phyloP scores from a whole-genome alignment of 1,139 yeast genomes.

The Scheffersomyces titani region DNA sequence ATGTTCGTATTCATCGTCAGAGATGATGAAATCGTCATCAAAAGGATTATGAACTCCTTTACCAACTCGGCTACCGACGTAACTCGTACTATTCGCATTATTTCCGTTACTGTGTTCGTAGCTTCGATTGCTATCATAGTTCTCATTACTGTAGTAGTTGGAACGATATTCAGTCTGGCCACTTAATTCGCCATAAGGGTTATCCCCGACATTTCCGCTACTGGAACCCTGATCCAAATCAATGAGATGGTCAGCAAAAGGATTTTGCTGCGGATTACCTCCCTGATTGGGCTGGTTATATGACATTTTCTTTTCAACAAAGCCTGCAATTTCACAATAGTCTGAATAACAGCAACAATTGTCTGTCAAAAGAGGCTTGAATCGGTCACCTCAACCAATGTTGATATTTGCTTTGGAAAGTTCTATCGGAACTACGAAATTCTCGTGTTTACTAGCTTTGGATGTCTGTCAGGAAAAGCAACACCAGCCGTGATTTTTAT shows the following conservation, averaged over 20 bases:
- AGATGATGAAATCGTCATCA: slow-evolving; percentile 35
- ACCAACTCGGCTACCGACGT: neutral
- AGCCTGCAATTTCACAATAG: neutral
- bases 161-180: slow-evolving; percentile 11
- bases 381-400: neutral
- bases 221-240: slow-evolving; percentile 26
- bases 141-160: slow-evolving; percentile 4
- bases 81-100: neutral
- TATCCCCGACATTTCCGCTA: slow-evolving; percentile 4
- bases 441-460: neutral
- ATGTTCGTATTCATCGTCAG: slow-evolving; percentile 33
- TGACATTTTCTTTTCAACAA: neutral
- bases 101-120: neutral
- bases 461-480: neutral
- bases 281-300: neutral
- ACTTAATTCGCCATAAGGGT: slow-evolving; percentile 13
- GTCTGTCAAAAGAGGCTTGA: neutral
- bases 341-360: neutral
- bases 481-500: neutral
- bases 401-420: neutral
- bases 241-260: slow-evolving; percentile 25
- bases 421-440: neutral
- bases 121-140: neutral
- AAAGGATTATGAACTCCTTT: slow-evolving; percentile 28
- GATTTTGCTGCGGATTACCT: slow-evolving; percentile 7